phyloP scores from a whole-genome alignment of 2,329 filamentous ascomycete species.

The Aspergillus sp. region DNA sequence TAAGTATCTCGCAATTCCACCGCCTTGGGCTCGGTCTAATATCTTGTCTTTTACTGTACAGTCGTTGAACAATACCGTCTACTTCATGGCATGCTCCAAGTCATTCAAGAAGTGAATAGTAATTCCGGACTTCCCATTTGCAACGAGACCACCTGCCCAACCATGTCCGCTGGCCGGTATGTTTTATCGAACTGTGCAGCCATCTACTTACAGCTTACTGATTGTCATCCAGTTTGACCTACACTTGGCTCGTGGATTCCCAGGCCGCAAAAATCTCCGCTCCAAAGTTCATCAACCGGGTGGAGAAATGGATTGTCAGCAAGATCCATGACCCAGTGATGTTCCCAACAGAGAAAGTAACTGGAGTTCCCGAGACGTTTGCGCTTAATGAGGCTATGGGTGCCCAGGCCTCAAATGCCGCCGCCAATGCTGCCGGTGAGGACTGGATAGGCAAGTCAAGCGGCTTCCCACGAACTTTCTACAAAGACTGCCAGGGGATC shows the following conservation, averaged over 20 bases:
- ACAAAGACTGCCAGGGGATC: conserved; percentile 87
- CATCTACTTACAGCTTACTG: conserved; percentile 6
- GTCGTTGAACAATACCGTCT: conserved; percentile 92
- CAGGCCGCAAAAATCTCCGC: conserved; percentile 90
- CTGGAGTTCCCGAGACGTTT: conserved; percentile 57
- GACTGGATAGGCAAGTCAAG: conserved; percentile 88
- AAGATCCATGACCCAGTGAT: conserved; percentile 89
- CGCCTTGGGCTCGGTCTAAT: not conserved
- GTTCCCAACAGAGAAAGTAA: conserved; percentile 82
- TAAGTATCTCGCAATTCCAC: conserved; percentile 43
- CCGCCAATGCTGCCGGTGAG: conserved; percentile 62
- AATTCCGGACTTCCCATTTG: conserved; percentile 74
- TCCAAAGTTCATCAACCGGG: conserved; percentile 88
- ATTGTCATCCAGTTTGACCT: conserved; percentile 68
- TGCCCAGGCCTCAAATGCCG: conserved; percentile 49
- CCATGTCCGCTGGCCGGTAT: conserved; percentile 92
- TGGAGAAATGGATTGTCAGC: conserved; percentile 95
- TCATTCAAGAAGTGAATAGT: conserved; percentile 82
- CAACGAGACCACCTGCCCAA: conserved; percentile 79
- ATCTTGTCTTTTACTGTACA: conserved; percentile 36
- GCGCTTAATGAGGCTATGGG: conserved; percentile 55
- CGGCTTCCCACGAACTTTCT: conserved; percentile 87
- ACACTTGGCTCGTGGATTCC: conserved; percentile 91
- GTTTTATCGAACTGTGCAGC: conserved; percentile 38
- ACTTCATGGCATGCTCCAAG: conserved; percentile 82